Evolutionary conservation across 495 filamentous ascomycete genomes (phyloP).

Genomic region (Pseudevernia furfuracea): DNA sequence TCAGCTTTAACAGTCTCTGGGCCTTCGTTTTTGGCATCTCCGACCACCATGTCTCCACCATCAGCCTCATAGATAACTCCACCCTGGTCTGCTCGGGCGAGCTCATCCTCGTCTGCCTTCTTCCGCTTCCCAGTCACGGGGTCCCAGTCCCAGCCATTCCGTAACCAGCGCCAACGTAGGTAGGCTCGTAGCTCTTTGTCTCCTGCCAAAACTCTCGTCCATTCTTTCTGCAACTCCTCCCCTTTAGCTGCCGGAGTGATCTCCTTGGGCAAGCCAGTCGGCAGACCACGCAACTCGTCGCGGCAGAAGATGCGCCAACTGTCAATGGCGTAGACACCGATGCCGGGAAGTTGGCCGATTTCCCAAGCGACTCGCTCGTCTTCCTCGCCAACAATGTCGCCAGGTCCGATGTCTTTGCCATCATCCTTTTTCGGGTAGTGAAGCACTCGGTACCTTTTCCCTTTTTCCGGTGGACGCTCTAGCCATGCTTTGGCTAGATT

Average conservation of each 20-base stretch:
- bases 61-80: slow-evolving; percentile 55
- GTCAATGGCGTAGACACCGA: slow-evolving; percentile 80
- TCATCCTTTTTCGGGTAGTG: slow-evolving; percentile 58
- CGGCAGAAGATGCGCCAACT: slow-evolving; percentile 93
- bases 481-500: slow-evolving; percentile 66
- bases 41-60: slow-evolving; percentile 29
- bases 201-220: slow-evolving; percentile 74
- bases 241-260: slow-evolving; percentile 30
- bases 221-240: slow-evolving; percentile 52
- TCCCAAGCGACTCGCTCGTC: slow-evolving; percentile 60
- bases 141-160: slow-evolving; percentile 80
- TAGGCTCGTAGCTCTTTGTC: slow-evolving; percentile 90
- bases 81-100: slow-evolving; percentile 51
- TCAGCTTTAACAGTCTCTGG: neutral
- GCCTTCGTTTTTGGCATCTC: neutral
- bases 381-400: slow-evolving; percentile 40
- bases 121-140: slow-evolving; percentile 57
- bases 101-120: slow-evolving; percentile 46
- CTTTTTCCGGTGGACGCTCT: slow-evolving; percentile 49
- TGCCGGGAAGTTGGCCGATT: slow-evolving; percentile 75
- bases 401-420: slow-evolving; percentile 45
- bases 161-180: slow-evolving; percentile 84
- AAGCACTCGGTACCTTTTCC: slow-evolving; percentile 54
- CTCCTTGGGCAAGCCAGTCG: slow-evolving; percentile 21
- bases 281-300: slow-evolving; percentile 59